These are phyloP conservation scores for Coniochaeta prunicola DNA, from an alignment of 2,329 filamentous ascomycete genomes.

Conservation along the genomic window DNA sequence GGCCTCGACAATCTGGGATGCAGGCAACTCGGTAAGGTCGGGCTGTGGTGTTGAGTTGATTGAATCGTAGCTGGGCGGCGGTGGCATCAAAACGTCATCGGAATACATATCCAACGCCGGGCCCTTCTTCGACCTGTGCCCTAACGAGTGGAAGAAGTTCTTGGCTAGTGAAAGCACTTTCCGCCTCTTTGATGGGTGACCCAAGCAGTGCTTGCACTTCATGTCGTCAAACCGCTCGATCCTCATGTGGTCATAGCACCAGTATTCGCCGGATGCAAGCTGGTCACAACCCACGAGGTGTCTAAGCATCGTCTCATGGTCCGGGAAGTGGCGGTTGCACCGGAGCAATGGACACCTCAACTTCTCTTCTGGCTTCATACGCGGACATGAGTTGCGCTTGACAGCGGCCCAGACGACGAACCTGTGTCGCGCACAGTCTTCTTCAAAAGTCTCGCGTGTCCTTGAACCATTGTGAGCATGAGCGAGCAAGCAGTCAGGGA, in stretches of 20 bases:
- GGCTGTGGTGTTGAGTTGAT: slow-evolving; percentile 21
- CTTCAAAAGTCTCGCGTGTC: slow-evolving; percentile 33
- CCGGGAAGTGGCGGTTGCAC: slow-evolving; percentile 40
- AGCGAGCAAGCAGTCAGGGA: not conserved
- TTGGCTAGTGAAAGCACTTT: slow-evolving; percentile 46
- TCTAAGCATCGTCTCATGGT: slow-evolving; percentile 47
- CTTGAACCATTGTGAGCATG: slow-evolving; percentile 22
- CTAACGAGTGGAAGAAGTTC: slow-evolving; percentile 45
- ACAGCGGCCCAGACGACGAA: slow-evolving; percentile 52
- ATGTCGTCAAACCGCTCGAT: slow-evolving; percentile 45
- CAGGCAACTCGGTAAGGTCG: slow-evolving; percentile 34
- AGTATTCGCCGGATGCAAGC: slow-evolving; percentile 43
- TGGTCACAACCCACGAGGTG: slow-evolving; percentile 42
- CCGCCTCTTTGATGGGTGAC: slow-evolving; percentile 42
- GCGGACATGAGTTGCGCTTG: slow-evolving; percentile 41
- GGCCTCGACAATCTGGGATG: slow-evolving; percentile 45
- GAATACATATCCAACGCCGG: slow-evolving; percentile 10
- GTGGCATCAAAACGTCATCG: slow-evolving; percentile 25
- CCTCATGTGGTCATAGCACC: slow-evolving; percentile 47
- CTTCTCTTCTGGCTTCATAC: slow-evolving; percentile 39
- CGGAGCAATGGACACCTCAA: slow-evolving; percentile 44
- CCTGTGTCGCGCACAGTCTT: slow-evolving; percentile 44
- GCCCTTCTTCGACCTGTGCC: slow-evolving; percentile 36
- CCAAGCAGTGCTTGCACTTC: slow-evolving; percentile 41
- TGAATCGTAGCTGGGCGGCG: slow-evolving; percentile 40